Base-by-base conservation (phyloP, 345 rosid genomes). In the Dimocarpus longan region DNA sequence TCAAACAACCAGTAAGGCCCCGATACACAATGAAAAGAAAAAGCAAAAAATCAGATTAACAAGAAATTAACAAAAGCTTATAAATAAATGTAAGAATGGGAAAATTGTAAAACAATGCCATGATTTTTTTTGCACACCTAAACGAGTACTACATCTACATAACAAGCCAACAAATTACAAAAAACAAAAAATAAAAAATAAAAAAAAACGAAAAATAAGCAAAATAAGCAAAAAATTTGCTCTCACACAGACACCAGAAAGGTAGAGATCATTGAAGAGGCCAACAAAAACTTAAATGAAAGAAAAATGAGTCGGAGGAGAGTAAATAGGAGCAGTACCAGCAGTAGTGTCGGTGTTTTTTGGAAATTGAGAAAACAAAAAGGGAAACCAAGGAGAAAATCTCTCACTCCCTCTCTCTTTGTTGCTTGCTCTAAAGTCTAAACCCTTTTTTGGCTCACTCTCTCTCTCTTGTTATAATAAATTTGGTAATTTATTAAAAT, bases 391-490 rank as follows among this genome's bases (percentile, higher is more conserved):
- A 74, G 65, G 73, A 42, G 13, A 79, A 32, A 74, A 11, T 60
- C 66, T 54, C 26, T n/a, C 52, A 46, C 46, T 59, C 70, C 72
- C 26, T 52, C 59, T 78, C 80, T 79, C 81, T 54, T 32, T 63
- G 57, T 78, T 59, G 8, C 16, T 62, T 75, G 68, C 80, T 80
- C 73, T n/a, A 79, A 43, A 80, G 80, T 80, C 73, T n/a, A 79
- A 43, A 80, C 44, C 77, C 62, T 43, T 81, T 65, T 74, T 62
- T 44, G 56, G 64, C 63, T 78, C 62, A 62, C 78, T 68, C 57
- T 66, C 43, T 26, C 44, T 68, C 67, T 24, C 68, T 57, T 22
- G 89, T 85, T 81, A 89, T 89, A 89, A 89, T 89, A 89, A 92
- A 88, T 89, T 78, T 6, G 78, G 82, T 32, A 71, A 84, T 86